Evolutionary conservation across 2,329 filamentous ascomycete species (phyloP), one percentile per base, ranked within the genome.

Genomic region (Fusarium buharicum): DNA sequence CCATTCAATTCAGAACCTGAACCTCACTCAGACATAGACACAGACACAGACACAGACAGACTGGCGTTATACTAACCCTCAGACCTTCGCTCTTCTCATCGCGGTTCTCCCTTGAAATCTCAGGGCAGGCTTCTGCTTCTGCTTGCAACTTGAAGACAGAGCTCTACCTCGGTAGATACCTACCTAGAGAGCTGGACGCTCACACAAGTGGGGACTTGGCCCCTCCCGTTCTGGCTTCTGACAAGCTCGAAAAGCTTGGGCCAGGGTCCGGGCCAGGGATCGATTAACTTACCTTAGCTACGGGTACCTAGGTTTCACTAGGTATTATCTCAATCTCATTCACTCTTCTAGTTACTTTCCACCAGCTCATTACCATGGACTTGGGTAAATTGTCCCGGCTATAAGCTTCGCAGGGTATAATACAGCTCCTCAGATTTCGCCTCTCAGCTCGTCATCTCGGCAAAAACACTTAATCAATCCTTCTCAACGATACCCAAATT

Each of bases 401-500:
- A 62, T 61, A 54, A 31, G 16, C 39, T 49, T 12, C 17, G 31
- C 36, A 62, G 24, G 45, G 53, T 37, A 37, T 59, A 28, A 37
- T 47, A 54, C 41, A 55, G 37, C 55, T 41, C 36, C 36, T 44
- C 44, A 47, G 34, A 41, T 24, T 45, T 55, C 41, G 34, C 31
- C 49, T 62, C 53, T 56, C 50, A 59, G 59, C 63, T 62, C 45
- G 41, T 62, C 58, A 63, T 66, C 54, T 65, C 62, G 62, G 62
- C 62, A 48, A 55, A 37, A 47, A 28, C 27, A 27, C 17, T 41
- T 34, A 36, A 47, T 59, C 24, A 59, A 43, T 41, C 36, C 47
- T 50, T 24, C 43, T 28, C 46, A 59, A 52, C 16, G 40, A 34
- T 39, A 50, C 18, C 22, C 53, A 66, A 65, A 66, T 66, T 65